phyloP scores from a whole-genome alignment of 345 rosid species.

The Tarenaya hassleriana region DNA sequence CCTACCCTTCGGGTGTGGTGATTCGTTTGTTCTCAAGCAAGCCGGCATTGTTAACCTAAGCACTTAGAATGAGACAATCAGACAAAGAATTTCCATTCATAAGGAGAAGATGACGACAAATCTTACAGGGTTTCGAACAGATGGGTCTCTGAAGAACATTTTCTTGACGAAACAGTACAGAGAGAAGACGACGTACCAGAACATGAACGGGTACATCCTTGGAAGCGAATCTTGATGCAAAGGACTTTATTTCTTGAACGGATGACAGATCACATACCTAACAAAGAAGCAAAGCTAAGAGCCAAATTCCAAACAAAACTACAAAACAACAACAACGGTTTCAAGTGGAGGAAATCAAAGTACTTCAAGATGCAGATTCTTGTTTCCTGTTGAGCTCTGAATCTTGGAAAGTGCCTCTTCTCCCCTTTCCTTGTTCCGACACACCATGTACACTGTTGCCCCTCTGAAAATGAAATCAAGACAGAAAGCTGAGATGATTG shows the following conservation, averaged over 20 bases:
- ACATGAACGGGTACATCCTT: slow-evolving; percentile 73
- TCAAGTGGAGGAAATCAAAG: background rate
- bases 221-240: slow-evolving; percentile 66
- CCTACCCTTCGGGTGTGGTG: slow-evolving; percentile 72
- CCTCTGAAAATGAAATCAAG: slow-evolving; percentile 42
- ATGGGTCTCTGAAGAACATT: background rate
- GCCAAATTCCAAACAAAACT: slow-evolving; percentile 14
- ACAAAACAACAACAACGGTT: background rate
- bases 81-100: background rate
- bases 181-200: slow-evolving; percentile 38
- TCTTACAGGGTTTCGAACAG: background rate
- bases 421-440: slow-evolving; percentile 81
- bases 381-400: slow-evolving; percentile 58
- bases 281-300: slow-evolving; percentile 21
- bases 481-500: background rate
- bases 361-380: slow-evolving; percentile 81
- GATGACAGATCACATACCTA: slow-evolving; percentile 92
- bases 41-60: slow-evolving; percentile 87
- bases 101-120: too few species aligned
- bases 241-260: slow-evolving; percentile 62
- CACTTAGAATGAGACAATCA: background rate
- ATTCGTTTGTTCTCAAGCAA: slow-evolving; percentile 51
- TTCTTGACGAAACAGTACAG: background rate
- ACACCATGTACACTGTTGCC: slow-evolving; percentile 77
- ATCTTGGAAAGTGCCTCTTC: slow-evolving; percentile 77